Evolutionary conservation across 75 land plant genomes (phyloP).

Genomic region (Adiantum capillusveneris): DNA sequence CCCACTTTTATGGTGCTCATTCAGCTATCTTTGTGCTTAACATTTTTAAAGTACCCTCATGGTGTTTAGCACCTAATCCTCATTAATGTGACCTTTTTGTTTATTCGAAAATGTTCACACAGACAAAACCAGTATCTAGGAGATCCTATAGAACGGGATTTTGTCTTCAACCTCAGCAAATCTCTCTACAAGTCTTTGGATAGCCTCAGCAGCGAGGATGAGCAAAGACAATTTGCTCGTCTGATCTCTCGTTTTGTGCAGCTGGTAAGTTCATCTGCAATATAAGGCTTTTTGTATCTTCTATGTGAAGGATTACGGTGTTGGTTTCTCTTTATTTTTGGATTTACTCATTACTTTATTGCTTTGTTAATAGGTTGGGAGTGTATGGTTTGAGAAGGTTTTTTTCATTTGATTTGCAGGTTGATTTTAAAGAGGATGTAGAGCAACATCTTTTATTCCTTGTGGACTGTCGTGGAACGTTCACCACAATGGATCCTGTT

Average conservation of each 20-base stretch:
- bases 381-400: no score
- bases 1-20: no score
- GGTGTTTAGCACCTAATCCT: no score
- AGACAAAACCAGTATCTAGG: slow-evolving; percentile 27
- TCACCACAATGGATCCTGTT: slow-evolving; percentile 43
- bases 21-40: no score
- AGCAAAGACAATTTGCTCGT: slow-evolving; percentile 45
- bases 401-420: slow-evolving; percentile 26
- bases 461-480: slow-evolving; percentile 64
- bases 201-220: slow-evolving; percentile 39
- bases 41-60: no score
- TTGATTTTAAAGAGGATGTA: slow-evolving; percentile 46
- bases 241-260: slow-evolving; percentile 53
- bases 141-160: slow-evolving; percentile 52
- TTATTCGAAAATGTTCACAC: not conserved
- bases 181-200: slow-evolving; percentile 53
- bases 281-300: no score
- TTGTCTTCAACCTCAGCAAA: slow-evolving; percentile 54
- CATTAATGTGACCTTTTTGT: no score
- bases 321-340: no score
- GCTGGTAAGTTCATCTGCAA: slow-evolving; percentile 41
- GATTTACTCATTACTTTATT: no score
- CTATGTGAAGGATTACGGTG: no score
- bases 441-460: slow-evolving; percentile 66
- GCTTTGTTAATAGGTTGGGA: no score